Conservation (phyloP, 129 eudicot genomes). For the Ambrosia trifida region DNA sequence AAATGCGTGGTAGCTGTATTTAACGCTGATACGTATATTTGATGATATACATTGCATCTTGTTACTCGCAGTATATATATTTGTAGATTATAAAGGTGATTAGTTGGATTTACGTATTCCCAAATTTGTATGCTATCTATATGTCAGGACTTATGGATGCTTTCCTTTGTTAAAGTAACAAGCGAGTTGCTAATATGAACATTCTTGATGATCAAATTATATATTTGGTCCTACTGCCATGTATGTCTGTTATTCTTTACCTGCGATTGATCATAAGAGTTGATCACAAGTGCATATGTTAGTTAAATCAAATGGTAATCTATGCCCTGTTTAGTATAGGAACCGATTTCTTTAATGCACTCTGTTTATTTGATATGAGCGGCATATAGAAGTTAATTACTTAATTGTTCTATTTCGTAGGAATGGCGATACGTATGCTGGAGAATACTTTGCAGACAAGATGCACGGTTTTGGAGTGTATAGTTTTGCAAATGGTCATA, state of each 20-base stretch:
- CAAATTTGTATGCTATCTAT: slow-evolving; percentile 4
- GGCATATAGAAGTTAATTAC: not conserved
- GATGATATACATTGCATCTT: not conserved
- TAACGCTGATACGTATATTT: not conserved
- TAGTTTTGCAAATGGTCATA: slow-evolving; percentile 83
- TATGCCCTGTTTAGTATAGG: not conserved
- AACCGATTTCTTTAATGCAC: not conserved
- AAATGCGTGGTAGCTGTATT: not conserved
- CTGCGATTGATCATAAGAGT: not conserved
- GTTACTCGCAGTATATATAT: not conserved
- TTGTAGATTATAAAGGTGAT: too few relatives aligned
- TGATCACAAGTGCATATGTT: not conserved
- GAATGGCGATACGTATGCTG: slow-evolving; percentile 89
- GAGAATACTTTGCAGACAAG: slow-evolving; percentile 97
- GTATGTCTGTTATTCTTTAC: not conserved
- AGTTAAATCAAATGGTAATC: too few relatives aligned
- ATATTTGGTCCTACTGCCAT: not conserved
- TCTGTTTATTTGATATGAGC: not conserved
- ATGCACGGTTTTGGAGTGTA: slow-evolving; percentile 99
- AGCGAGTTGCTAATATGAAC: not conserved
- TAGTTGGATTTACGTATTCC: slow-evolving; percentile 9
- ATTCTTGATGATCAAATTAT: slow-evolving; percentile 13
- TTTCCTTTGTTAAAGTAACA: not conserved
- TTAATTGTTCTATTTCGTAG: slow-evolving; percentile 34
- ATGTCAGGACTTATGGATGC: not conserved